Evolutionary conservation across 2,329 filamentous ascomycete species (phyloP).

Genomic region (Cladosporium sp.): DNA sequence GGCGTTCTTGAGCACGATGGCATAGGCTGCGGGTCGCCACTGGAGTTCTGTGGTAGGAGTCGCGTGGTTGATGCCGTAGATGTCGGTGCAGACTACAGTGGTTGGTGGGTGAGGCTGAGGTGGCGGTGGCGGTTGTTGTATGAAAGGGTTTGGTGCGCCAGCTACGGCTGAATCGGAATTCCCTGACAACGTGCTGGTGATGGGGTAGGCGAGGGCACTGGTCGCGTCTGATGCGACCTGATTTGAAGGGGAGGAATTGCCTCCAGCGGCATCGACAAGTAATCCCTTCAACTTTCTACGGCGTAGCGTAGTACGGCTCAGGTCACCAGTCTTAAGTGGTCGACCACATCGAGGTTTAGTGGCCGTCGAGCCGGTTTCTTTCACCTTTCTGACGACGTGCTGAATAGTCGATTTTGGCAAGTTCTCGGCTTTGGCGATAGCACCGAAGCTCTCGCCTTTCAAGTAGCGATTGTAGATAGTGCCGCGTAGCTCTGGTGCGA

Average conservation of each 20-base stretch:
- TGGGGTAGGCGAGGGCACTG: neutral
- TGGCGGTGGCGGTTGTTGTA: neutral
- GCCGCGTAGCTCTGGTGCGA: neutral
- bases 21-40: conserved; percentile 14
- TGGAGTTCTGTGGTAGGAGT: conserved; percentile 1
- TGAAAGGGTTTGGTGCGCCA: too few species aligned
- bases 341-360: neutral
- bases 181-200: neutral
- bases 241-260: neutral
- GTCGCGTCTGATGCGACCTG: neutral
- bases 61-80: conserved; percentile 1
- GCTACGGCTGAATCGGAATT: neutral
- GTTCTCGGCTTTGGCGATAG: neutral
- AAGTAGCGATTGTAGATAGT: neutral
- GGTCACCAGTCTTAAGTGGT: neutral
- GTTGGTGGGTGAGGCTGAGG: neutral
- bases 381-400: neutral
- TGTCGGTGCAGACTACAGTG: conserved; percentile 6
- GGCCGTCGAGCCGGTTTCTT: neutral
- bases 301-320: neutral
- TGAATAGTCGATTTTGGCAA: neutral
- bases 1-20: conserved; percentile 6
- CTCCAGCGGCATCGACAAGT: neutral
- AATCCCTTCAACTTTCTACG: neutral
- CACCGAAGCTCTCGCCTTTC: neutral